phyloP scores from a whole-genome alignment of 352 stramenopile species.

The Phytophthora melonis region DNA sequence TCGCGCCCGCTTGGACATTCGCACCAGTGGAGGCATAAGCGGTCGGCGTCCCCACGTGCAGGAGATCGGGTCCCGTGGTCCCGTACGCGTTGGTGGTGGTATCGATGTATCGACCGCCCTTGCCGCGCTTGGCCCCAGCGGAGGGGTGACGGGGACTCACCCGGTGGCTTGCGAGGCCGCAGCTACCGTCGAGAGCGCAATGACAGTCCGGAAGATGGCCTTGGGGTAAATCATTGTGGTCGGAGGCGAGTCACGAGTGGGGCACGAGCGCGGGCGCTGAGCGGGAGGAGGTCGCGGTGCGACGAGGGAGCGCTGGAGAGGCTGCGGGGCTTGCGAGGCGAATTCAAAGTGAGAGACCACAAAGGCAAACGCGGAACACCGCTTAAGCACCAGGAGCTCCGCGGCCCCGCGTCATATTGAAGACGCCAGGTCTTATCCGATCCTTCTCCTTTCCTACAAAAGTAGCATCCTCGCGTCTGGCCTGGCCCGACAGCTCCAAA shows the following conservation, averaged over 20 bases:
- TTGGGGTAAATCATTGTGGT: conserved; percentile 70
- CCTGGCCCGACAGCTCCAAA: conserved; percentile 1
- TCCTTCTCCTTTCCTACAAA: conserved; percentile 19
- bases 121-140: conserved; percentile 31
- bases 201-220: conserved; percentile 64
- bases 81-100: conserved; percentile 45
- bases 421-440: conserved; percentile 31
- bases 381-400: conserved; percentile 17
- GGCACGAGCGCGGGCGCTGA: conserved; percentile 35
- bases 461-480: conserved; percentile 15
- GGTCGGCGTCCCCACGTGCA: conserved; percentile 46
- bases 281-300: conserved; percentile 17
- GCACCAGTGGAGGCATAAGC: conserved; percentile 49
- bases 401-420: conserved; percentile 24
- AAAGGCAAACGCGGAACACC: neutral
- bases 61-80: conserved; percentile 3
- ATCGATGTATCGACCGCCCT: conserved; percentile 34
- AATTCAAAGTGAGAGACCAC: conserved; percentile 37
- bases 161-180: conserved; percentile 42
- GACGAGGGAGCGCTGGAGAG: conserved; percentile 24
- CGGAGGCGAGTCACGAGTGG: conserved; percentile 28
- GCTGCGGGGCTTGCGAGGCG: conserved; percentile 35
- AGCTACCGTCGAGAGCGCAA: conserved; percentile 59
- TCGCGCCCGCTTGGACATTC: conserved; percentile 34
- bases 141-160: conserved; percentile 33